Evolutionary conservation across 1,284 basidiomycete genomes (phyloP).

Genomic region (Volvariella surrecta): DNA sequence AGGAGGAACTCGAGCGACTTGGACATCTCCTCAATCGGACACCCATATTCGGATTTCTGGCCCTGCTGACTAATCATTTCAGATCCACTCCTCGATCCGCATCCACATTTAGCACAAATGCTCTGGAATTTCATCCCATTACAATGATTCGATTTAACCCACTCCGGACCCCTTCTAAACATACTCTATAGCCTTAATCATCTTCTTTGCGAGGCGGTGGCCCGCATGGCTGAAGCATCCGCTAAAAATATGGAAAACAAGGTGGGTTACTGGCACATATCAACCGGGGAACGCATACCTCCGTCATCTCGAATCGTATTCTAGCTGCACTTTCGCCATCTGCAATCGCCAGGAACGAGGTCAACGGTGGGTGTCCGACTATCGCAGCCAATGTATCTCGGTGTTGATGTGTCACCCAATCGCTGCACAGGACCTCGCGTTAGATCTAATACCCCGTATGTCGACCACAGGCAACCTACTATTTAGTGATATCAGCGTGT

Average conservation of each 20-base stretch:
- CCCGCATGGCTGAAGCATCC: conserved; percentile 98
- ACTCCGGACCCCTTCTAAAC: too few species aligned
- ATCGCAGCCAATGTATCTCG: conserved; percentile 91
- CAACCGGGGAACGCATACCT: conserved; percentile 43
- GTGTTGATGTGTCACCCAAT: conserved; percentile 97
- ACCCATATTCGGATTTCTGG: too few species aligned
- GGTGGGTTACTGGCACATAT: conserved; percentile 3
- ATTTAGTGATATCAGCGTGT: conserved; percentile 91
- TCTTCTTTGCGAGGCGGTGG: conserved; percentile 93
- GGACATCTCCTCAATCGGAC: too few species aligned
- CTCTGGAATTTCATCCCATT: too few species aligned
- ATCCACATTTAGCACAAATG: too few species aligned
- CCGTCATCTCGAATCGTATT: conserved; percentile 91
- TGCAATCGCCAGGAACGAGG: conserved; percentile 85
- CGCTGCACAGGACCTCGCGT: conserved; percentile 40
- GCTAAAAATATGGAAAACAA: conserved; percentile 38
- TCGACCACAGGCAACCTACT: conserved; percentile 37
- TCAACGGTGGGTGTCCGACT: conserved; percentile 82
- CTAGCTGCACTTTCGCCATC: conserved; percentile 89
- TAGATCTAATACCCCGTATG: conserved; percentile 8
- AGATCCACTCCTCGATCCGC: too few species aligned
- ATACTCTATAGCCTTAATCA: conserved; percentile 30
- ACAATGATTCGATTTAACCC: too few species aligned
- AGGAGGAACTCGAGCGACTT: not conserved
- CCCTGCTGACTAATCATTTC: too few species aligned